Conservation (phyloP, 177 flowering plant species). For the Vitis hybrid region DNA sequence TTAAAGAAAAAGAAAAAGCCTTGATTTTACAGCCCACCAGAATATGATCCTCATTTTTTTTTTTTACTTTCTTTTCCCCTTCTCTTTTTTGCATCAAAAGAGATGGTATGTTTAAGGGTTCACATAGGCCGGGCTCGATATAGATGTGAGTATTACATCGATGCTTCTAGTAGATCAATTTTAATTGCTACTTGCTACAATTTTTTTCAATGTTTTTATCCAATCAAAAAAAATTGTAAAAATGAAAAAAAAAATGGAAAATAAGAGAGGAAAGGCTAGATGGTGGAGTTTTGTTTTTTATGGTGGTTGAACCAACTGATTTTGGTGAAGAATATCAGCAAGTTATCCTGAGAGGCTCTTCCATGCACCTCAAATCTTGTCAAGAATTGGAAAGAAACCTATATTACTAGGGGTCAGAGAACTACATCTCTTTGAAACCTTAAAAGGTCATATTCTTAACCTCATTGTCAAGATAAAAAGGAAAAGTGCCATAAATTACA, state of each 20-base stretch:
- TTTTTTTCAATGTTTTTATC: neutral
- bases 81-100: neutral
- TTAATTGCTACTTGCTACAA: neutral
- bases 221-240: neutral
- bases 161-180: neutral
- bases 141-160: neutral
- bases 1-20: slow-evolving; percentile 23
- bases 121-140: neutral
- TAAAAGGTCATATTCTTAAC: neutral
- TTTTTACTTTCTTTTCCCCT: neutral
- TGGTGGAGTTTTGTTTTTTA: neutral
- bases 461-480: neutral
- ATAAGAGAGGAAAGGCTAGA: neutral
- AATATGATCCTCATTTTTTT: slow-evolving; percentile 11
- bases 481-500: neutral
- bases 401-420: no score
- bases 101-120: neutral
- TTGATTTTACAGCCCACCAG: slow-evolving; percentile 29
- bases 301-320: slow-evolving; percentile 4
- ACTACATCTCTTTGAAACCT: neutral
- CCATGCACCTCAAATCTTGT: neutral
- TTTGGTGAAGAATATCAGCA: neutral
- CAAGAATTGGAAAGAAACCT: no score
- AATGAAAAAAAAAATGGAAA: neutral
- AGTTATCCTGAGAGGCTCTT: neutral